A percentile compares a stretch with the other conserved stretches of the same genome.
phyloP scores from a whole-genome alignment of 805 yeast genomes.

The Monosporozyma aquatica region DNA sequence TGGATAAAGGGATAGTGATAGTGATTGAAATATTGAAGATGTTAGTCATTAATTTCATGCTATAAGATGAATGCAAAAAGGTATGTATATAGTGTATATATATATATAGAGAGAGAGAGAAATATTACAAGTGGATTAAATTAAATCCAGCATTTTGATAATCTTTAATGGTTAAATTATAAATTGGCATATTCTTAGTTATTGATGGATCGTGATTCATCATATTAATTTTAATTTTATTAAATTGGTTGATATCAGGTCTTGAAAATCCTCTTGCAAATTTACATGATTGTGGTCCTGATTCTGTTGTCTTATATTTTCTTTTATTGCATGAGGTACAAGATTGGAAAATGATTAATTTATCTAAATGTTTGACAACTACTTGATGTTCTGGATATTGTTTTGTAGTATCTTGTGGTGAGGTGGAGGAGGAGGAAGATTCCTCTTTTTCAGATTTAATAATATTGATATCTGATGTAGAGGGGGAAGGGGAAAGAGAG shows the following conservation, averaged over 20 bases:
- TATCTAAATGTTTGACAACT: slow-evolving; percentile 27
- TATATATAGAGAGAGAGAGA: background rate
- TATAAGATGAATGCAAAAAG: background rate
- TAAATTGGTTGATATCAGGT: slow-evolving; percentile 20
- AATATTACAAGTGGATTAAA: background rate
- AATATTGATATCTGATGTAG: too few relatives aligned
- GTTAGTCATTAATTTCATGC: background rate
- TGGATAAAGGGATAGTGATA: slow-evolving; percentile 5
- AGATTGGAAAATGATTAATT: slow-evolving; percentile 40
- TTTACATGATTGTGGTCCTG: slow-evolving; percentile 30
- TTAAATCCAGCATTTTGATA: slow-evolving; percentile 17
- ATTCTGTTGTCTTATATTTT: slow-evolving; percentile 1
- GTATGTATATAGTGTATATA: background rate
- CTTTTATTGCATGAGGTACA: slow-evolving; percentile 44
- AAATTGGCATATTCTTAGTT: slow-evolving; percentile 10
- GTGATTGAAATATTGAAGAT: slow-evolving; percentile 1
- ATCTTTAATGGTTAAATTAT: slow-evolving; percentile 14
- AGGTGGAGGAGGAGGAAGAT: background rate
- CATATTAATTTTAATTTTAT: slow-evolving; percentile 10
- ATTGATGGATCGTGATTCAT: slow-evolving; percentile 1
- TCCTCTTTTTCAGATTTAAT: background rate
- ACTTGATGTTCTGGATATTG: background rate
- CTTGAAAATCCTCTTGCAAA: slow-evolving; percentile 50
- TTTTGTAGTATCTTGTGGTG: background rate
- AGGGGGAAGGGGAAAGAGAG: background rate